Evolutionary conservation across 2,329 filamentous ascomycete species (phyloP).

Genomic region (Bertia moriformis): DNA sequence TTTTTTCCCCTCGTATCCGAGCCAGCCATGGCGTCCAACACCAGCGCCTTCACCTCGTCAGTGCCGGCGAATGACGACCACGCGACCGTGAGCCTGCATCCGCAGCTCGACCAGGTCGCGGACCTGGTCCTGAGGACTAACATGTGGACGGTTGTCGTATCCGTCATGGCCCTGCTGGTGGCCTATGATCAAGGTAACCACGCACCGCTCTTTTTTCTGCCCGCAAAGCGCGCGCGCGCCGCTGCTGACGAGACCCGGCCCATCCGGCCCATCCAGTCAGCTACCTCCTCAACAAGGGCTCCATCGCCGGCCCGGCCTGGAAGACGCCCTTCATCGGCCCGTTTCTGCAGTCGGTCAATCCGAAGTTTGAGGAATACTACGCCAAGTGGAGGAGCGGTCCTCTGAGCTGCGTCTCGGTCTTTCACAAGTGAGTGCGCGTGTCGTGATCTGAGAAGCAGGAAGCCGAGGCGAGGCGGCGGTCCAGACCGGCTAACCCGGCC

Average conservation of each 20-base stretch:
- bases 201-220: constrained; percentile 4
- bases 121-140: background rate
- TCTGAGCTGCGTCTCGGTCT: constrained; percentile 92
- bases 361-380: constrained; percentile 81
- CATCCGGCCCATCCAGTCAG: constrained; percentile 42
- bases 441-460: too few species aligned
- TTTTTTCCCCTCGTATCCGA: too few species aligned
- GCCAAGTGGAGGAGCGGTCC: constrained; percentile 84
- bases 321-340: constrained; percentile 88
- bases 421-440: constrained; percentile 68
- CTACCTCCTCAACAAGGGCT: constrained; percentile 62
- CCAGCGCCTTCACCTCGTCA: background rate
- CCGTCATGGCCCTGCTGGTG: constrained; percentile 2
- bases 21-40: background rate
- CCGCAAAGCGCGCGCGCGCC: background rate
- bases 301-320: constrained; percentile 59
- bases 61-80: background rate
- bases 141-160: background rate
- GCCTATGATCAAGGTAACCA: constrained; percentile 1
- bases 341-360: constrained; percentile 81
- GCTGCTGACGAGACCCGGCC: background rate
- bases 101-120: background rate
- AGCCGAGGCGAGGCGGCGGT: too few species aligned
- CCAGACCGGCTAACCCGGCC: too few species aligned
- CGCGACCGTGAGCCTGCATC: background rate